Evolutionary conservation across 2,329 filamentous ascomycete genomes (phyloP), one percentile per base, ranked within the genome.

Genomic region (Phaeosphaeriaceae sp.): DNA sequence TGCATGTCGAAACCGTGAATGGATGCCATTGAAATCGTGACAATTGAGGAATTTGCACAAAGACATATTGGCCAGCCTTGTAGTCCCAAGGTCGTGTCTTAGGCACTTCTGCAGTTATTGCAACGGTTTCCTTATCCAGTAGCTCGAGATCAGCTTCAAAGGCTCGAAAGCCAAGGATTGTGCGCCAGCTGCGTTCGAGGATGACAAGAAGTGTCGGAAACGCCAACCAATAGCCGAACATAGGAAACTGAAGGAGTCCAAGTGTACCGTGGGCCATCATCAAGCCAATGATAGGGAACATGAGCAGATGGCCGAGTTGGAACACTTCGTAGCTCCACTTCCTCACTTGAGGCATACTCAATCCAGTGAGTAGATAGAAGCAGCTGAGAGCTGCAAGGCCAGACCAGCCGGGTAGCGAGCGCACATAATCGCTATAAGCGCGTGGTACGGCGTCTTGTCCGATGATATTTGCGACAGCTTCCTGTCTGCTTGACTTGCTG

Each of bases 1-100:
- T 78, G 61, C 84, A 87, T 1, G 82, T 81, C 0, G 85, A 86
- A 0, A 87, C 82, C 0, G 85, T 87, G 62, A 87, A 87, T 0
- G 84, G 85, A 55, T 87, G 85, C 85, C 85, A 87, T 63, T 87
- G 84, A 56, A 84, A 87, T 50, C 78, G 73, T 40, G 83, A 85
- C 21, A 87, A 70, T 27, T 76, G 60, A 0, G 84, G 85, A 0
- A 87, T 82, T 61, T 86, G 84, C 0, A 87, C 74, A 47, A 87
- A 82, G 15, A 87, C 79, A 56, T 86, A 86, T 66, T 86, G 84
- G 0, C 85, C 84, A n/a, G 84, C 84, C 53, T 81, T 79, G 66
- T 86, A 86, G 41, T 77, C 78, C 83, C 83, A 86, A 2, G 83
- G 73, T 1, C 81, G 74, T 52, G 80, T 78, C 24, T 76, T 78